Conservation (phyloP, 83 land plant species). For the Picea abies region DNA sequence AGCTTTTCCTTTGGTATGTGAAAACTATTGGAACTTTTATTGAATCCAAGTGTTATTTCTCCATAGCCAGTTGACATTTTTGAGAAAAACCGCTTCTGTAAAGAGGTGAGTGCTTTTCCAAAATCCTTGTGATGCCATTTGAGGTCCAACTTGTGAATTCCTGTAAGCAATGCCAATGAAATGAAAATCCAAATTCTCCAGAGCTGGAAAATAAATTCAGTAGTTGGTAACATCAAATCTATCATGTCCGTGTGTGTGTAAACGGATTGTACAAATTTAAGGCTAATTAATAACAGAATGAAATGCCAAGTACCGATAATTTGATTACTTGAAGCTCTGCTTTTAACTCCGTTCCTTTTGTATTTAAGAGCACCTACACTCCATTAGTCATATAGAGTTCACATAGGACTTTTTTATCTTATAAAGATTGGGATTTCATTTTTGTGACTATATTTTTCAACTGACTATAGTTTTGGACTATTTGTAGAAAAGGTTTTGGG, state of each 20-base stretch:
- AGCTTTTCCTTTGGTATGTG: conserved; percentile 6
- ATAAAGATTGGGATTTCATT: not conserved
- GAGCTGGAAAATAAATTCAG: not conserved
- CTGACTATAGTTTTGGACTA: not conserved
- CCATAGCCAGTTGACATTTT: not conserved
- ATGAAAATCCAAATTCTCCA: conserved; percentile 5
- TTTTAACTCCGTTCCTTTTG: not conserved
- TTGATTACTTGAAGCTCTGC: not conserved
- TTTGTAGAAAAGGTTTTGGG: not conserved
- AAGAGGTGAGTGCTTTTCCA: conserved; percentile 10
- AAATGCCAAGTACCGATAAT: not conserved
- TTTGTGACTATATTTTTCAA: not conserved
- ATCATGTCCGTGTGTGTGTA: not conserved
- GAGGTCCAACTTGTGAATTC: conserved; percentile 16
- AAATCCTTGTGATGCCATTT: conserved; percentile 10
- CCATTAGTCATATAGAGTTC: not conserved
- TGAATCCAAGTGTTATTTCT: not conserved
- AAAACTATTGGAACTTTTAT: not conserved
- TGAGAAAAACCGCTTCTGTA: conserved; percentile 20
- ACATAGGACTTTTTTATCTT: not conserved
- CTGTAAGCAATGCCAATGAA: not conserved
- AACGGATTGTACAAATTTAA: not conserved
- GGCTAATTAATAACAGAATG: not conserved
- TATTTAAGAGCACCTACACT: not conserved
- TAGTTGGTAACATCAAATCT: not conserved